Percentiles rank a stretch among this genome's conserved stretches.
Evolutionary conservation across 1,139 yeast species (phyloP).

Genomic region (Hansenula lynferdii): DNA sequence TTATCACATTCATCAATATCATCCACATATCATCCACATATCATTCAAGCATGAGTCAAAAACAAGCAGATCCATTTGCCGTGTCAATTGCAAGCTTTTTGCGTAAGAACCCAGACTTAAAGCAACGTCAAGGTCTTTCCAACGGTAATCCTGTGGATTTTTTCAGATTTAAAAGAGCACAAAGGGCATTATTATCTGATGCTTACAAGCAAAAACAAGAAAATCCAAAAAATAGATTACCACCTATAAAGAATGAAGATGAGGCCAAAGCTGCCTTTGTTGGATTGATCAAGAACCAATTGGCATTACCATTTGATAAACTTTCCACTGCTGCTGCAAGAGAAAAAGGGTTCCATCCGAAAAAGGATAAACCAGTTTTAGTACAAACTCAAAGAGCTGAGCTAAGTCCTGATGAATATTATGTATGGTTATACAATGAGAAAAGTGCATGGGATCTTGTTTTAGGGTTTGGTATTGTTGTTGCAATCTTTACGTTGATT

Average conservation of each 20-base stretch:
- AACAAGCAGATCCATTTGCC: slow-evolving; percentile 28
- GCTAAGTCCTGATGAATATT: slow-evolving; percentile 74
- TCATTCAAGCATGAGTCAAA: slow-evolving; percentile 17
- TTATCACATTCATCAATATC: too few relatives aligned
- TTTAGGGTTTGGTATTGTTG: slow-evolving; percentile 61
- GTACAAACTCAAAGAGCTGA: slow-evolving; percentile 64
- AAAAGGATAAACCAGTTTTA: slow-evolving; percentile 71
- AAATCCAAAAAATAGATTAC: slow-evolving; percentile 52
- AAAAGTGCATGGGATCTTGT: slow-evolving; percentile 62
- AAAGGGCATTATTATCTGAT: slow-evolving; percentile 70
- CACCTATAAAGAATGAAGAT: slow-evolving; percentile 45
- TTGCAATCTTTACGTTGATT: slow-evolving; percentile 68
- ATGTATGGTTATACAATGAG: slow-evolving; percentile 80
- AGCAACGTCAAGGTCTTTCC: slow-evolving; percentile 75
- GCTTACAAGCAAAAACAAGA: slow-evolving; percentile 59
- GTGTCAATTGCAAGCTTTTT: slow-evolving; percentile 66
- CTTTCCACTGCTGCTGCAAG: slow-evolving; percentile 70
- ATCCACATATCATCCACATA: too few relatives aligned
- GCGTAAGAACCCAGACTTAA: slow-evolving; percentile 59
- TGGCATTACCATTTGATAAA: slow-evolving; percentile 71
- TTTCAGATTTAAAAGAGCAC: slow-evolving; percentile 80
- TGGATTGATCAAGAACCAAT: slow-evolving; percentile 63
- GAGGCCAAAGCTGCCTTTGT: slow-evolving; percentile 65
- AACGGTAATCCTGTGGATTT: slow-evolving; percentile 71
- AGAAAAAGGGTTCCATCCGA: slow-evolving; percentile 58